phyloP scores from a whole-genome alignment of 176 grass and related monocot genomes.

The Oryza meyeriana region DNA sequence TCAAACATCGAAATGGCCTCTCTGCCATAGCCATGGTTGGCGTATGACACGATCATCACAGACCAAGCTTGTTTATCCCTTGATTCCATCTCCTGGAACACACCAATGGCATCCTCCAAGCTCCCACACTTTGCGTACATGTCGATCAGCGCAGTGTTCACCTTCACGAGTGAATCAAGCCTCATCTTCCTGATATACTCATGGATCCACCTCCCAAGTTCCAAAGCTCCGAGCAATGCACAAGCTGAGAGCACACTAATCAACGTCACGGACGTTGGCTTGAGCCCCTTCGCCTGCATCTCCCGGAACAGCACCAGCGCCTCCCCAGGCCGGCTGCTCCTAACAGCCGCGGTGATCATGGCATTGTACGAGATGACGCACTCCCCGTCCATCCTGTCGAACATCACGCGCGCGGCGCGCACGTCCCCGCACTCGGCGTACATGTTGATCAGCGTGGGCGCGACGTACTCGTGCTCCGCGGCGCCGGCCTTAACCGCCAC shows the following conservation, averaged over 20 bases:
- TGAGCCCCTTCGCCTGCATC: slow-evolving; percentile 57
- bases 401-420: slow-evolving; percentile 36
- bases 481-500: slow-evolving; percentile 43
- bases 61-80: slow-evolving; percentile 76
- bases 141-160: slow-evolving; percentile 64
- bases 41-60: slow-evolving; percentile 61
- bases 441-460: slow-evolving; percentile 64
- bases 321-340: slow-evolving; percentile 59
- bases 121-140: slow-evolving; percentile 86
- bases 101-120: slow-evolving; percentile 58
- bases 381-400: slow-evolving; percentile 29
- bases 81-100: slow-evolving; percentile 54
- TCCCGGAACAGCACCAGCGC: slow-evolving; percentile 67
- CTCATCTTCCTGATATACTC: slow-evolving; percentile 55
- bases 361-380: slow-evolving; percentile 75
- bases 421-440: slow-evolving; percentile 54
- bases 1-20: slow-evolving; percentile 58
- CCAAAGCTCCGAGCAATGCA: slow-evolving; percentile 43
- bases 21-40: slow-evolving; percentile 52
- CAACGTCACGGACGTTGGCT: slow-evolving; percentile 47
- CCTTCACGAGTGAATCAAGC: slow-evolving; percentile 53
- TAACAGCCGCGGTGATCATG: slow-evolving; percentile 54
- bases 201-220: slow-evolving; percentile 70
- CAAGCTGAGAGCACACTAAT: slow-evolving; percentile 59
- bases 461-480: slow-evolving; percentile 57